Evolutionary conservation across 2,329 filamentous ascomycete genomes (phyloP), one percentile per base, ranked within the genome.

Genomic region (Plenodomus biglobosus): DNA sequence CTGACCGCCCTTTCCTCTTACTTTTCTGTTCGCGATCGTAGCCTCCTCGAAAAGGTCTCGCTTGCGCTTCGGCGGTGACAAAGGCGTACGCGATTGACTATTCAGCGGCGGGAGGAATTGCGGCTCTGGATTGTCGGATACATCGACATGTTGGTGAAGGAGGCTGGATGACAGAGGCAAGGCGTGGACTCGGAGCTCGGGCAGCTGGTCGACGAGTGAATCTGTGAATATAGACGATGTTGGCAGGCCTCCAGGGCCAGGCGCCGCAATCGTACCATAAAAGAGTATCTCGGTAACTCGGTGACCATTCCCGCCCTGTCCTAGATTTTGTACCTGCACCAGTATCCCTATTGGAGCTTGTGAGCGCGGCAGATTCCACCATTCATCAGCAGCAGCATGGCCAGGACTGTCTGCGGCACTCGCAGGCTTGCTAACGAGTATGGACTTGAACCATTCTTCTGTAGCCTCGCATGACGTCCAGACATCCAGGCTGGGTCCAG

Each of bases 31-130:
- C 2, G 71, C 72, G 39, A 76, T 68, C 1, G 70, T 68, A 3
- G 78, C 78, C 58, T 76, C 73, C 40, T 80, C 75, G 42, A 80
- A 78, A 3, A 78, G 61, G 27, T 75, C 71, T 18, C 69, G 71
- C 44, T 73, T 75, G 15, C 76, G 71, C 55, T 78, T 80, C 10
- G 68, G 62, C 6, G 68, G 62, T 7, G 61, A 65, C 7, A 40
- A 42, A 0, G 67, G 62, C 1, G 65, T 50, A 2, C 18, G 15
- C 1, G 61, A 59, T 4, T 62, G 50, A 6, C 61, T 48, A 44
- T 66, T 54, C 20, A 64, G 46, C 8, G 64, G 44, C 2, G 68
- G 59, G 0, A 73, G 58, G 34, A 73, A 73, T 15, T 67, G 66
- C 8, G 65, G 62, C 13, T 72, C 70, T 3, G 52, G 27, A 3